A percentile compares a stretch with the other conserved stretches of the same genome.
These are phyloP conservation scores for Parmelia sp. DNA, from an alignment of 495 filamentous ascomycete species.

Conservation along the genomic window DNA sequence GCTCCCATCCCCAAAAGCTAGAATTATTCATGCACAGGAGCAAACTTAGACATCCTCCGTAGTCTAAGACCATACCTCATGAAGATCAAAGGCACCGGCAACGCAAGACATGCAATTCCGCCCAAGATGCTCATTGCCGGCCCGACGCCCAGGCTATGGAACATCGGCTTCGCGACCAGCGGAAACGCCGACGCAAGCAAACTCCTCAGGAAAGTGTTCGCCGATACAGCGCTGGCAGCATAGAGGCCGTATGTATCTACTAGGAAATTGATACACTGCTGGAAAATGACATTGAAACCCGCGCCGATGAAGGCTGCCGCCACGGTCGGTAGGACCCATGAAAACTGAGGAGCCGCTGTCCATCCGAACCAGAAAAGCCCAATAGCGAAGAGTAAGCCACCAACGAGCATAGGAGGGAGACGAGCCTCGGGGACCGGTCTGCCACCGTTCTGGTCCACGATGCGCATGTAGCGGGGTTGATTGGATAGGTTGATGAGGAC, in stretches of 20 bases:
- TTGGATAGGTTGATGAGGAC: constrained; percentile 31
- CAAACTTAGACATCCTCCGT: constrained; percentile 29
- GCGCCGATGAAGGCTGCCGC: constrained; percentile 28
- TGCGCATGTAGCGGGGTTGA: constrained; percentile 22
- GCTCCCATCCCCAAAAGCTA: too few relatives aligned
- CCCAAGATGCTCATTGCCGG: constrained; percentile 35
- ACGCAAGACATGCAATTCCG: constrained; percentile 29
- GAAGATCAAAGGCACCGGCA: constrained; percentile 36
- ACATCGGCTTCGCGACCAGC: constrained; percentile 34
- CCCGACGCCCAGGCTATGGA: constrained; percentile 30
- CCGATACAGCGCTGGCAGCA: constrained; percentile 34
- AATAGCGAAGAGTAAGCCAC: constrained; percentile 41
- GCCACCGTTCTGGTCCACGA: constrained; percentile 18
- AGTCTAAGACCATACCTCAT: constrained; percentile 33
- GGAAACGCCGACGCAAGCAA: constrained; percentile 30
- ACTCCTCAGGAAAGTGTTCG: constrained; percentile 37
- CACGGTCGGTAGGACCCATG: constrained; percentile 19
- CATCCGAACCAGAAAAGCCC: constrained; percentile 45
- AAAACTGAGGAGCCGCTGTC: constrained; percentile 27
- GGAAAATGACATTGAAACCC: constrained; percentile 37
- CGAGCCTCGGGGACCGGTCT: constrained; percentile 35
- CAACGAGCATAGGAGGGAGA: constrained; percentile 44
- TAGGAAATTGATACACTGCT: constrained; percentile 38
- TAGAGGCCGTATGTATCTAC: constrained; percentile 36
- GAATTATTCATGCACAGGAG: not conserved